A percentile compares a stretch with the other conserved stretches of the same genome.
Conservation (phyloP, 2,329 filamentous ascomycete species). For the Phaeosphaeria sp. region DNA sequence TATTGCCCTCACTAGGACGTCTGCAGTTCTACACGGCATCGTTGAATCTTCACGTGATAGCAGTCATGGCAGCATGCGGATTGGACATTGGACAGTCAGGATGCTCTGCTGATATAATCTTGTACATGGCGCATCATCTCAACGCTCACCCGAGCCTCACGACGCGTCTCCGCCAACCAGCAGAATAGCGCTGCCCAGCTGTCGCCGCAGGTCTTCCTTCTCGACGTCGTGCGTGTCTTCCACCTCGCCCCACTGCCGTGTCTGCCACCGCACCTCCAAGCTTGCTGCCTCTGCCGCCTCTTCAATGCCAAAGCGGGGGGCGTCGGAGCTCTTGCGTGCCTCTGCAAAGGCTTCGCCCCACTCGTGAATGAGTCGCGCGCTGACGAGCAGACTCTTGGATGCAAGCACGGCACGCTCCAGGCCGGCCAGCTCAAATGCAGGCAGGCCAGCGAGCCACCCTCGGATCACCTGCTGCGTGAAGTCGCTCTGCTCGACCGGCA, state of each 20-base stretch:
- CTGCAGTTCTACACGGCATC: background rate
- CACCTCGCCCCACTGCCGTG: slow-evolving; percentile 89
- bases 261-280: slow-evolving; percentile 91
- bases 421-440: slow-evolving; percentile 82
- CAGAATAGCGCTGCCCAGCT: slow-evolving; percentile 85
- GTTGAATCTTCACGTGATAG: background rate
- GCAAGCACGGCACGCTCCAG: slow-evolving; percentile 84
- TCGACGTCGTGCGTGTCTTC: slow-evolving; percentile 98
- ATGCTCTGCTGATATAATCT: background rate
- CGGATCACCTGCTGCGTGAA: slow-evolving; percentile 78
- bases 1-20: background rate
- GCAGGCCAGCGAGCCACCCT: slow-evolving; percentile 76
- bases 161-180: slow-evolving; percentile 63
- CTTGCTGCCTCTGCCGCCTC: slow-evolving; percentile 80
- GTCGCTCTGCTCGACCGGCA: slow-evolving; percentile 75
- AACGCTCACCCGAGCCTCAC: slow-evolving; percentile 3
- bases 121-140: background rate
- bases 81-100: background rate
- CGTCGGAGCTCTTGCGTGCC: slow-evolving; percentile 51
- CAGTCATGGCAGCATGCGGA: too few relatives aligned
- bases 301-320: slow-evolving; percentile 73
- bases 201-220: slow-evolving; percentile 84
- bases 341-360: slow-evolving; percentile 79
- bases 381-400: slow-evolving; percentile 84
- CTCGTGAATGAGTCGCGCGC: slow-evolving; percentile 77